These are phyloP conservation scores for Talaromyces sp. DNA, from an alignment of 2,329 filamentous ascomycete genomes.

Conservation along the genomic window DNA sequence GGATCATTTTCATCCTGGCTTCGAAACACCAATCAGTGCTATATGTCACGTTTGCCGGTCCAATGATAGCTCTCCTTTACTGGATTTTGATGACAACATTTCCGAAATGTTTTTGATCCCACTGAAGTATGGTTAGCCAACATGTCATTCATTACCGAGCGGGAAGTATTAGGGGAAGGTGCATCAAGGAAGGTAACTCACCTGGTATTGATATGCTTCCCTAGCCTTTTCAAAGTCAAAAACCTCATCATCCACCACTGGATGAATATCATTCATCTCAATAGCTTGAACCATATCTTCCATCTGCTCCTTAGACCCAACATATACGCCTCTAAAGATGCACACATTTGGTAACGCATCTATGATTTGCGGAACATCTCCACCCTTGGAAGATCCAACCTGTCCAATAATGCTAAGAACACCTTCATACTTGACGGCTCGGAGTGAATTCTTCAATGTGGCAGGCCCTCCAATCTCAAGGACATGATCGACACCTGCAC, in stretches of 20 bases:
- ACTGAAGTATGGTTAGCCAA: constrained; percentile 29
- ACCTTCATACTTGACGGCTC: constrained; percentile 54
- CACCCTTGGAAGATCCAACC: constrained; percentile 47
- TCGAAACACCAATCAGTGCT: not conserved
- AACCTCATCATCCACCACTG: constrained; percentile 49
- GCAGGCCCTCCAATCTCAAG: constrained; percentile 64
- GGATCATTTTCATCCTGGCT: not conserved
- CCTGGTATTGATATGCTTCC: constrained; percentile 13
- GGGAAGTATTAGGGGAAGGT: not conserved
- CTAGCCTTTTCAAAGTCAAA: constrained; percentile 11
- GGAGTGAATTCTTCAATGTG: constrained; percentile 57
- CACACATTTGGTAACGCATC: constrained; percentile 51
- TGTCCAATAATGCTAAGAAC: constrained; percentile 57
- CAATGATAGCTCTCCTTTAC: constrained; percentile 19
- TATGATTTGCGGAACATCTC: constrained; percentile 51
- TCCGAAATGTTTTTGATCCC: constrained; percentile 54
- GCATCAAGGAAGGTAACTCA: not conserved
- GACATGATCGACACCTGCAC: constrained; percentile 59
- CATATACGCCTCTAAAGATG: constrained; percentile 57
- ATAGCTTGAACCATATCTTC: constrained; percentile 59
- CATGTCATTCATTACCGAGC: too few species aligned
- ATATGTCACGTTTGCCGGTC: not conserved
- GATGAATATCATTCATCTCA: constrained; percentile 57
- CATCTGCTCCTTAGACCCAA: constrained; percentile 55
- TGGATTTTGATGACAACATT: constrained; percentile 51